Evolutionary conservation across 2,329 filamentous ascomycete species (phyloP), one percentile per base, ranked within the genome.

Genomic region (Trichophyton benhamiae): DNA sequence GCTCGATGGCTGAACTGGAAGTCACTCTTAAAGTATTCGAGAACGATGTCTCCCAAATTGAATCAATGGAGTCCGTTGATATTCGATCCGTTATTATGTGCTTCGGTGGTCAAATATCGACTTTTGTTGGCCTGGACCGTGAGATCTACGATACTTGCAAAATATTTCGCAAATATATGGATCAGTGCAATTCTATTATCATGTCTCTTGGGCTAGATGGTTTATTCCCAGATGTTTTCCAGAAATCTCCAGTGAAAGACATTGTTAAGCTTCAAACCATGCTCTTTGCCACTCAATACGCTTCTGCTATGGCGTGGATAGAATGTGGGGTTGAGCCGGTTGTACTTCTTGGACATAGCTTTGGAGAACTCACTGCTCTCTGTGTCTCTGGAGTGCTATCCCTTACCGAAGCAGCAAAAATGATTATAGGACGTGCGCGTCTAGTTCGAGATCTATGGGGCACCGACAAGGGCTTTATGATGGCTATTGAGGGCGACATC

Each of bases 21-120:
- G 33, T 6, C 20, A 58, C 11, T 36, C 41, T 58, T 11, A 25
- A 15, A 25, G n/a, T 15, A 15, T 44, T 42, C 22, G 55, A 58
- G n/a, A 25, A 25, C 15, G 22, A 25, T 17, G 55, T 42, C 9
- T n/a, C 33, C 11, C 33, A 58, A 42, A 27, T 25, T 9, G 33
- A 25, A 15, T n/a, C 55, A 9, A 58, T 44, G 6, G 22, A 44
- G 6, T 17, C 55, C 38, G 22, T 58, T 33, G 60, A 63, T 15
- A 61, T 66, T 9, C 63, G 76, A 1, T 42, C 60, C 1, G 60
- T 61, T 9, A 65, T 78, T 1, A 60, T 78, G 0, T 68, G 66
- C 20, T 76, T 78, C 52, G 74, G 73, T 2, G 76, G 76, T 1
- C 76, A 78, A 59, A 69, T 66, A 1, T 66, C 68, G 2, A 65